Evolutionary conservation across 257 asterid genomes (phyloP), one percentile per base, ranked within the genome.

Genomic region (Mentha longifolia): DNA sequence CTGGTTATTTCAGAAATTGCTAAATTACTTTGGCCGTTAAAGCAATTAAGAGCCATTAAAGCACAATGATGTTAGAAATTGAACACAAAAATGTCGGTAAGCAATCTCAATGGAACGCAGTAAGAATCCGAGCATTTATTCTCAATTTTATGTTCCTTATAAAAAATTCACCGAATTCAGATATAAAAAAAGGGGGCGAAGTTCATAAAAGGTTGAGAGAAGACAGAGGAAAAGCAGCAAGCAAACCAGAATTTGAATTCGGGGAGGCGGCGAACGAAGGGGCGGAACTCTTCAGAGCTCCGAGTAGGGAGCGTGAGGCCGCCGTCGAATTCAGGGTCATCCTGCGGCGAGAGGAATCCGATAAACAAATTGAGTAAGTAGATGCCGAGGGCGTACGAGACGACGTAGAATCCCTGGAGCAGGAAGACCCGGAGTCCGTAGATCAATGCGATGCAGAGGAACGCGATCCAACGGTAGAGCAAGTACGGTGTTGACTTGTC

Each of bases 231-330:
- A 33, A 10, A 61, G n/a, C n/a, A 67, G 19, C 66, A 56, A 56
- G 56, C 75, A 11, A 50, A 88, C 95, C 92, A 88, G 79, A 85
- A 85, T 72, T 75, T 84, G 41, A 82, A 85, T 72, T 88, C 89
- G 9, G 89, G 85, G 2, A 85, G 81, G 70, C 94, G 87, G 64
- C 89, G 85, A 33, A 82, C 87, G 55, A 87, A 85, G 13, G 94
- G 94, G 61, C 92, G 88, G 61, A 79, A 87, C 81, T 87, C 92
- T 47, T 87, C 87, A 57, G 89, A 75, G 72, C 54, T 73, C 76
- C 81, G 85, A 71, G 72, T 61, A 15, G 92, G 88, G 33, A 86
- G 82, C 19, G 67, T 84, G 7, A 66, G 81, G 22, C 64, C 83
- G 9, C 70, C 83, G 31, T 75, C 51, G 43, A 77, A 71, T 46